Evolutionary conservation across 2,329 filamentous ascomycete genomes (phyloP).

Genomic region (Helotiales sp.): DNA sequence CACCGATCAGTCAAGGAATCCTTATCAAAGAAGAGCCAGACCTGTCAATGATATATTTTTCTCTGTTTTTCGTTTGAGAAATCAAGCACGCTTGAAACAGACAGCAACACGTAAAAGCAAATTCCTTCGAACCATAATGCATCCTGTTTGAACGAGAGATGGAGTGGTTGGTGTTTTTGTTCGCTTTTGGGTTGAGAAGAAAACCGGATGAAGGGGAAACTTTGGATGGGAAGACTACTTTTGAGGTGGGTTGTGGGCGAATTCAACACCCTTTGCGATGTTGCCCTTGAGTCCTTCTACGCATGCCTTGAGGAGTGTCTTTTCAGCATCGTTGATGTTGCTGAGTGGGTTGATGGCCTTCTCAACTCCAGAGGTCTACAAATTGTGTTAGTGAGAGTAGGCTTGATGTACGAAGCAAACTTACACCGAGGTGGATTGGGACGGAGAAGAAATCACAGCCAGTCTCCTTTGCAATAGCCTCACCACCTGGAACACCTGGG

Average conservation of each 20-base stretch:
- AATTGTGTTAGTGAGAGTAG: constrained; percentile 40
- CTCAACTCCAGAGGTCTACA: constrained; percentile 79
- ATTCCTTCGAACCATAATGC: constrained; percentile 4
- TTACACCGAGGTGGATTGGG: constrained; percentile 92
- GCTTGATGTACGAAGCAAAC: constrained; percentile 45
- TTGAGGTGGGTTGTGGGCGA: constrained; percentile 85
- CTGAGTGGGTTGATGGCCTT: constrained; percentile 82
- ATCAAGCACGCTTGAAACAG: constrained; percentile 3
- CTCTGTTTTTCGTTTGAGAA: constrained; percentile 5
- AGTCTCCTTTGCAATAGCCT: constrained; percentile 81
- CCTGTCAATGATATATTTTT: constrained; percentile 11
- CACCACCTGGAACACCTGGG: constrained; percentile 84
- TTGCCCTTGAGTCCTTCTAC: constrained; percentile 85
- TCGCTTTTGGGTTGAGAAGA: constrained; percentile 18
- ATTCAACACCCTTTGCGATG: constrained; percentile 91
- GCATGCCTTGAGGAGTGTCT: constrained; percentile 79
- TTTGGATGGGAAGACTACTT: constrained; percentile 67
- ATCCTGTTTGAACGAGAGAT: constrained; percentile 18
- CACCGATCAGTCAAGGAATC: constrained; percentile 41
- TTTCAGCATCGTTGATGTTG: constrained; percentile 82
- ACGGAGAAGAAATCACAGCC: constrained; percentile 95
- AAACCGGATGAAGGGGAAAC: constrained; percentile 18
- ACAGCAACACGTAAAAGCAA: constrained; percentile 12
- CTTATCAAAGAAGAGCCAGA: constrained; percentile 32
- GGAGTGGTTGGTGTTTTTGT: constrained; percentile 26